Evolutionary conservation across 2,329 filamentous ascomycete genomes (phyloP).

Genomic region (Cercospora sojina): DNA sequence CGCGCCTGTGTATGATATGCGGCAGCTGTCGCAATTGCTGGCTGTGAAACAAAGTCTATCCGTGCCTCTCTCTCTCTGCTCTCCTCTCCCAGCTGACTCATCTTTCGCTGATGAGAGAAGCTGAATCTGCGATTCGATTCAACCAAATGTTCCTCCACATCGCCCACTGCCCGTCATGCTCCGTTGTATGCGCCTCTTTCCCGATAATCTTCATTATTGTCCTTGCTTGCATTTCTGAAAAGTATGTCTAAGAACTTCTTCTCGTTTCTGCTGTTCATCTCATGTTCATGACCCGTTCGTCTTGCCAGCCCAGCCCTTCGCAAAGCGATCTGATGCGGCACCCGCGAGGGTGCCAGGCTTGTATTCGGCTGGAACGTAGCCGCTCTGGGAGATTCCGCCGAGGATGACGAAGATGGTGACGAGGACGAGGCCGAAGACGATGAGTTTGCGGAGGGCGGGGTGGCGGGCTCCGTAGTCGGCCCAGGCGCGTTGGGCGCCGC

Average conservation of each 20-base stretch:
- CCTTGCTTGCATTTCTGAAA: neutral
- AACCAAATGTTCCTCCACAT: neutral
- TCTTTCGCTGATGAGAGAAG: neutral
- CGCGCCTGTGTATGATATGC: neutral
- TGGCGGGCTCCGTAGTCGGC: constrained; percentile 77
- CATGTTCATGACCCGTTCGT: constrained; percentile 16
- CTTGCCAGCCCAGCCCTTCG: constrained; percentile 22
- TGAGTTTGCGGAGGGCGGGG: constrained; percentile 74
- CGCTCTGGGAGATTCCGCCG: constrained; percentile 44
- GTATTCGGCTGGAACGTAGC: constrained; percentile 30
- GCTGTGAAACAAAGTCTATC: neutral
- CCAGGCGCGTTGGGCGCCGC: constrained; percentile 74
- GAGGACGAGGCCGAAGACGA: constrained; percentile 64
- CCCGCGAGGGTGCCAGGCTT: constrained; percentile 23
- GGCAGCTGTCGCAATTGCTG: neutral
- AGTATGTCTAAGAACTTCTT: neutral
- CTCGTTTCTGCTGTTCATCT: neutral
- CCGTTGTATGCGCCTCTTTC: neutral
- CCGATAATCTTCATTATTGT: neutral
- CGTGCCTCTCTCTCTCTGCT: neutral
- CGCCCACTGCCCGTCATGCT: neutral
- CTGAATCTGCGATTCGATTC: neutral
- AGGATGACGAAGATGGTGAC: constrained; percentile 69
- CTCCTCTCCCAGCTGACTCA: neutral
- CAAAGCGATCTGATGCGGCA: constrained; percentile 17